Evolutionary conservation across 495 filamentous ascomycete genomes (phyloP), one percentile per base, ranked within the genome.

Genomic region (Friedmanniomyces simplex): DNA sequence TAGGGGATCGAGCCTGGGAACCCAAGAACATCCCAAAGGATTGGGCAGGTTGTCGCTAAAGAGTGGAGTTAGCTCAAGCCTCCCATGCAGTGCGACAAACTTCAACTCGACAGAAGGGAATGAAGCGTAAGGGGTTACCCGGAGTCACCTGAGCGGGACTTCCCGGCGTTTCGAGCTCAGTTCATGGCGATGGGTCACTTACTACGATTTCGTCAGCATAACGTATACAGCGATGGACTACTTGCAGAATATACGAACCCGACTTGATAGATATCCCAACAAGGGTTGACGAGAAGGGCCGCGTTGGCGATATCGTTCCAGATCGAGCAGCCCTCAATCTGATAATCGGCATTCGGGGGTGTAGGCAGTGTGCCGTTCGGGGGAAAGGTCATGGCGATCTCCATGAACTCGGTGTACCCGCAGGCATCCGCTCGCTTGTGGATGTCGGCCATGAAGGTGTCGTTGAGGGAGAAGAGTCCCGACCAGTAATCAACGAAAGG

Each of bases 201-300:
- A n/a, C n/a, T n/a, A n/a, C n/a, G n/a, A n/a, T n/a, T n/a, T n/a
- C n/a, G n/a, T n/a, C n/a, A n/a, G n/a, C n/a, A n/a, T n/a, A n/a
- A n/a, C n/a, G n/a, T n/a, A n/a, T n/a, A n/a, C n/a, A n/a, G n/a
- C n/a, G n/a, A n/a, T n/a, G n/a, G n/a, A n/a, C n/a, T n/a, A n/a
- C n/a, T n/a, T n/a, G n/a, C n/a, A n/a, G n/a, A n/a, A n/a, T n/a
- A n/a, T n/a, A n/a, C n/a, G n/a, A n/a, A n/a, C n/a, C n/a, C n/a
- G 20, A 93, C 76, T 55, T 88, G 81, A 70, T 91, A 91, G 46
- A 85, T 72, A 73, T 88, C 81, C 74, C 87, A 93, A 73, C 88
- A 91, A 0, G 88, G 88, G 72, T 91, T 93, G 28, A 85, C 69
- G 28, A 72, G 57, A 22, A 73, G 64, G 18, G 75, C 77, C 25